Percentiles rank a stretch among this genome's conserved stretches.
phyloP scores from a whole-genome alignment of 805 yeast genomes.

The Phaffomyces thermotolerans region DNA sequence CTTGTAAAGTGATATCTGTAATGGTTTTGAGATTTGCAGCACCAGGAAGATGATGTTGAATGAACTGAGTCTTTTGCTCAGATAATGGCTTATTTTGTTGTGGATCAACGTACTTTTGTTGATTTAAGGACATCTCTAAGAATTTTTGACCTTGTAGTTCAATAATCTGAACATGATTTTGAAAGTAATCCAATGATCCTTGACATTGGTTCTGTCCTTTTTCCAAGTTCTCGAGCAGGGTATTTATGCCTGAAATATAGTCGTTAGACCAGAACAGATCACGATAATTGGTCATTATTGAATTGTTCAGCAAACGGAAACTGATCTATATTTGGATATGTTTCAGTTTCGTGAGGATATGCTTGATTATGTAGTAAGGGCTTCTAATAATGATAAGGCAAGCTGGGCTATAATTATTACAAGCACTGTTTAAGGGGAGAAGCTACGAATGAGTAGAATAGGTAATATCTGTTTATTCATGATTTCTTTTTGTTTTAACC shows the following conservation, averaged over 20 bases:
- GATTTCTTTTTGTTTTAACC: too few species aligned
- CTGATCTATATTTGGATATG: background rate
- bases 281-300: conserved; percentile 4
- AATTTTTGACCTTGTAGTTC: conserved; percentile 12
- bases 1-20: conserved; percentile 2
- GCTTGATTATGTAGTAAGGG: background rate
- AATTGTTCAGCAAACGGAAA: background rate
- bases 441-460: background rate
- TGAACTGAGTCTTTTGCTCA: background rate
- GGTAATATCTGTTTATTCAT: too few species aligned
- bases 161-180: conserved; percentile 13
- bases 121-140: conserved; percentile 3
- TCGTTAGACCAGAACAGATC: conserved; percentile 28
- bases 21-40: conserved; percentile 5
- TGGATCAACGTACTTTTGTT: conserved; percentile 6
- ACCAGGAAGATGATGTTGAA: conserved; percentile 1
- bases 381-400: background rate
- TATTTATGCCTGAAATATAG: conserved; percentile 23
- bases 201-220: conserved; percentile 15
- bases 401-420: too few species aligned
- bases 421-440: background rate
- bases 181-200: conserved; percentile 14
- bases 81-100: background rate
- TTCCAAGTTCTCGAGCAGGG: conserved; percentile 15
- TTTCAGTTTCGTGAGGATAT: background rate